Evolutionary conservation across 352 stramenopile genomes (phyloP), one percentile per base, ranked within the genome.

Genomic region (Phytophthora pseudosyringae): DNA sequence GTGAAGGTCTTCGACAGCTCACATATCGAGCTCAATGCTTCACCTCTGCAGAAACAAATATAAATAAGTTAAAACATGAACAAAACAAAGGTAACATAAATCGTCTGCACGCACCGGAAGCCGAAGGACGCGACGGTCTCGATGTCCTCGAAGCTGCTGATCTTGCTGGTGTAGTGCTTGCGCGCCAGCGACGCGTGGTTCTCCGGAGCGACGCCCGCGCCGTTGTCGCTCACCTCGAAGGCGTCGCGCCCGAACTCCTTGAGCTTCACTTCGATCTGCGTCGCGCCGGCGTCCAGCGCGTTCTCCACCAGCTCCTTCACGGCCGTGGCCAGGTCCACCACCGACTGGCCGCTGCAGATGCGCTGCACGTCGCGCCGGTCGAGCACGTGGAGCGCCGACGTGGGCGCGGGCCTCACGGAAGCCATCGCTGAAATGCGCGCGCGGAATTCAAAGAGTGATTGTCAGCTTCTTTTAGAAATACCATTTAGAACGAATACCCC

Each of bases 241-340:
- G 82, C 73, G 29, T 97, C 93, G 7, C 91, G 64, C 13, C 97
- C 97, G 64, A 91, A 93, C 67, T 98, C 88, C 55, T 91, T 90
- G 5, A 99, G 72, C 54, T 94, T 95, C 12, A 98, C 81, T 29
- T 97, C 90, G 16, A 98, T 81, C 62, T 76, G 65, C 53, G 80
- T 80, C 28, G 84, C 82, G 16, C 81, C 82, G 11, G 83, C 84
- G 41, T 93, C 84, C 39, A 96, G 69, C 32, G 83, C 79, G 72
- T 99, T 99, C 71, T 99, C 97, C 5, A 99, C 85, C 26, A 99
- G 80, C 79, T 99, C 97, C 73, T 99, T 99, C 21, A 99, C 93
- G 13, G 96, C 93, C n/a, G 89, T 97, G 9, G 88, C 71, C 15
- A 99, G 81, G 76, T 98, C 92, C 28, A 97, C 90, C 28, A 99